Base-by-base conservation (phyloP, 208 protist genomes). In the Leishmania braziliensis region DNA sequence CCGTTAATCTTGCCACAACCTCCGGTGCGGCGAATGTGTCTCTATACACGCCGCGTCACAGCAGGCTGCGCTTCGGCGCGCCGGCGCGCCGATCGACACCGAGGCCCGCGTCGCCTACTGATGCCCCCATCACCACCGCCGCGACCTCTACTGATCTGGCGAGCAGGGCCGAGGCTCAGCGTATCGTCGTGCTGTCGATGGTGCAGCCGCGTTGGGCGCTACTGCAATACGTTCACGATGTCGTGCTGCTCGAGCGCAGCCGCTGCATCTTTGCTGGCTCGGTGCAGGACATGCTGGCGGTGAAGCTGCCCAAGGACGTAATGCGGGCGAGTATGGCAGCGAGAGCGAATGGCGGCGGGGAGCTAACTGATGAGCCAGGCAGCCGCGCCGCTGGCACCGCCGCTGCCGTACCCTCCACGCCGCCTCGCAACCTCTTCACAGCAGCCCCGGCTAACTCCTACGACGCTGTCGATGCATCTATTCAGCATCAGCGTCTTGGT, bases 161-260 rank as follows among this genome's bases (percentile, higher is more conserved):
- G 26, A 36, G 43, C 69, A 33, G 53, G 29, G 29, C 65, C 29
- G 68, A 80, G 58, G 70, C 79, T 26, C 79, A 86, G 81, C 86
- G 89, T 9, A 76, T 90, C 4, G 75, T 92, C 20, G 75, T 90
- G 3, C 18, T 95, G 26, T 90, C 88, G 6, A 84, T 92, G 75
- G 78, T 85, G 48, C 91, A 93, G 82, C 91, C 91, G 51, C 89
- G 91, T 29, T 95, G 89, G 91, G 83, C 86, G 18, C 36, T 92
- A 33, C 76, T 95, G 77, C 86, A 90, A 78, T 84, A 89, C 78
- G 83, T 93, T 8, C 89, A 95, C 77, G 89, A 95, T 77, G 86
- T 93, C 39, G 85, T 92, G 58, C 73, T 95, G 39, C 63, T 93
- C 3, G 87, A 93, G 69, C 83, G 84, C 33, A 84, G 77, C 43